A percentile compares a stretch with the other conserved stretches of the same genome.
phyloP scores from a whole-genome alignment of 2,329 filamentous ascomycete genomes.

The Pyricularia pennisetigena region DNA sequence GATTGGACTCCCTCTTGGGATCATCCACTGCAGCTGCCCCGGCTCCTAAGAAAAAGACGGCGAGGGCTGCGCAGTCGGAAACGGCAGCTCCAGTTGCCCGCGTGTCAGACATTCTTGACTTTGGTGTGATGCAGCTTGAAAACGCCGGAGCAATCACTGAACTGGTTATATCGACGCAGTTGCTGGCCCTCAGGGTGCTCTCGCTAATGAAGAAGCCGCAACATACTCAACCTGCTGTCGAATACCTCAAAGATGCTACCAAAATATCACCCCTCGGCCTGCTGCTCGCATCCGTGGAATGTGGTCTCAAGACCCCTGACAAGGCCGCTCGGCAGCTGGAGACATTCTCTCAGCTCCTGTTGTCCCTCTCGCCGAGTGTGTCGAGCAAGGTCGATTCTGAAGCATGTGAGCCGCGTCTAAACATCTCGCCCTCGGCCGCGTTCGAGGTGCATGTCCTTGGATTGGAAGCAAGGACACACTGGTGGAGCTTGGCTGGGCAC shows the following conservation, averaged over 20 bases:
- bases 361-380: conserved; percentile 59
- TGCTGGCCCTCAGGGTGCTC: conserved; percentile 55
- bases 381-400: conserved; percentile 50
- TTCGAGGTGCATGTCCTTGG: conserved; percentile 57
- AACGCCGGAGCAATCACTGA: conserved; percentile 29
- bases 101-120: conserved; percentile 53
- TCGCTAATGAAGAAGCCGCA: conserved; percentile 48
- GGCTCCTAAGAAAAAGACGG: conserved; percentile 17
- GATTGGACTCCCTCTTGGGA: conserved; percentile 35
- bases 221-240: conserved; percentile 46
- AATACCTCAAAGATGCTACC: conserved; percentile 41
- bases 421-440: conserved; percentile 43
- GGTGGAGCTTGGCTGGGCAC: conserved; percentile 56
- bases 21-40: conserved; percentile 7
- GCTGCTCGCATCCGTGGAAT: conserved; percentile 26
- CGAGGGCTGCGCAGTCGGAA: conserved; percentile 19
- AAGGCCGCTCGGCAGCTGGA: conserved; percentile 60
- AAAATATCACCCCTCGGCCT: conserved; percentile 49
- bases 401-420: conserved; percentile 42
- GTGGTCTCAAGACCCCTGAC: conserved; percentile 28
- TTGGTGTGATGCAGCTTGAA: conserved; percentile 33
- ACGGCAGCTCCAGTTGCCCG: conserved; percentile 25
- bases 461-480: conserved; percentile 49
- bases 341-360: conserved; percentile 50
- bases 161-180: conserved; percentile 54